phyloP scores from a whole-genome alignment of 345 rosid species.

The Clausena lansium region DNA sequence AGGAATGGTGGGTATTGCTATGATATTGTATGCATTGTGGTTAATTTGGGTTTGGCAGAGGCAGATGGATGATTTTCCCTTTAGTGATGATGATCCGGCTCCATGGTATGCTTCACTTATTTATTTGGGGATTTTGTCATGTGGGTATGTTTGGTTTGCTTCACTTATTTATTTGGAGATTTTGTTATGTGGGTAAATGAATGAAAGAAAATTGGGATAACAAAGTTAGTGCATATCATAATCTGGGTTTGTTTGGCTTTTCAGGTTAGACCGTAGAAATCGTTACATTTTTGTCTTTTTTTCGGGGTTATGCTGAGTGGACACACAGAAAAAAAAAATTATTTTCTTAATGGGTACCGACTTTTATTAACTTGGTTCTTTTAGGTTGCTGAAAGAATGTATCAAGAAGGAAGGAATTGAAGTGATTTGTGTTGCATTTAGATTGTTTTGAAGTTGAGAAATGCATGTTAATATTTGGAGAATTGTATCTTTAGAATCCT shows the following conservation, averaged over 20 bases:
- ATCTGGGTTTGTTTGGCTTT: not conserved
- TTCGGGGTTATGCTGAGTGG: not conserved
- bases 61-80: slow-evolving; percentile 52
- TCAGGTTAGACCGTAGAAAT: not conserved
- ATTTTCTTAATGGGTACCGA: not conserved
- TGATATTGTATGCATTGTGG: slow-evolving; percentile 74
- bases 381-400: not conserved
- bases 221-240: not conserved
- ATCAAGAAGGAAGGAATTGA: not conserved
- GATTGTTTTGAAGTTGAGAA: slow-evolving; percentile 1
- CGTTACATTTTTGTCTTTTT: not conserved
- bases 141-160: slow-evolving; percentile 9
- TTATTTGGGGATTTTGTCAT: not conserved
- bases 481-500: not conserved
- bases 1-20: slow-evolving; percentile 86
- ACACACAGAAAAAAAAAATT: not conserved
- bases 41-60: slow-evolving; percentile 71
- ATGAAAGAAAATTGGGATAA: not conserved
- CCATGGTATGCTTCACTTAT: slow-evolving; percentile 57
- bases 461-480: not conserved
- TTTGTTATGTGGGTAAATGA: not conserved
- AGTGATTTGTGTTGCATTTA: not conserved
- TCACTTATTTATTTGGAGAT: too few relatives aligned
- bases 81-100: slow-evolving; percentile 40
- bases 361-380: not conserved